Percentiles rank a stretch among this genome's conserved stretches.
phyloP scores from a whole-genome alignment of 441 rosid genomes.

The Viola pubescens region DNA sequence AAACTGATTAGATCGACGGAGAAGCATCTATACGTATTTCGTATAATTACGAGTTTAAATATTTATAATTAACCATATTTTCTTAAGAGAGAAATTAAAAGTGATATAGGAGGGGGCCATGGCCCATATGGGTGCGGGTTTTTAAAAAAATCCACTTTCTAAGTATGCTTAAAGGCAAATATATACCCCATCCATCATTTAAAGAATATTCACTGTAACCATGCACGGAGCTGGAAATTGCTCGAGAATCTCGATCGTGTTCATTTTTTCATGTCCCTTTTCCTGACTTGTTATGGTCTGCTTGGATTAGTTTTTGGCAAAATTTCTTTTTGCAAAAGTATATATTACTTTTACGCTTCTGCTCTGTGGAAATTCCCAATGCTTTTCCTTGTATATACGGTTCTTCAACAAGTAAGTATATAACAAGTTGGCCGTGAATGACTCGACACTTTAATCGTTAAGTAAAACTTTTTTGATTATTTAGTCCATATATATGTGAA shows the following conservation, averaged over 20 bases:
- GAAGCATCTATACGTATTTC: too few relatives aligned
- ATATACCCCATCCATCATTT: constrained; percentile 10
- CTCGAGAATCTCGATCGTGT: constrained; percentile 11
- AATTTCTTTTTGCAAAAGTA: neutral
- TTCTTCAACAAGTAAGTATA: too few relatives aligned
- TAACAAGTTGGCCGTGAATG: too few relatives aligned
- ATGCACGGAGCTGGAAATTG: neutral
- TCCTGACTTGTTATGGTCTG: too few relatives aligned
- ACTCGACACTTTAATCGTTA: too few relatives aligned
- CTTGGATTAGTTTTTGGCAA: neutral
- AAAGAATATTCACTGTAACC: constrained; percentile 27
- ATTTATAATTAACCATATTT: neutral
- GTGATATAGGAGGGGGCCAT: neutral
- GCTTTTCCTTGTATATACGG: too few relatives aligned
- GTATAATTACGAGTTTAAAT: neutral
- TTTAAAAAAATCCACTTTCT: constrained; percentile 19
- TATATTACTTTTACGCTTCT: neutral
- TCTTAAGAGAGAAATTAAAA: neutral
- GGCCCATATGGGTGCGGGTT: neutral
- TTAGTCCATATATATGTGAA: too few relatives aligned
- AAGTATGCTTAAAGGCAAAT: constrained; percentile 21
- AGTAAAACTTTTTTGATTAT: too few relatives aligned
- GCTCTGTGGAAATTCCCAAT: too few relatives aligned
- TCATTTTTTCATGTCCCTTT: constrained; percentile 1
- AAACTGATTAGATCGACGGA: too few relatives aligned